Base-by-base conservation (phyloP, 2,329 filamentous ascomycete species). In the Curvularia lunata region DNA sequence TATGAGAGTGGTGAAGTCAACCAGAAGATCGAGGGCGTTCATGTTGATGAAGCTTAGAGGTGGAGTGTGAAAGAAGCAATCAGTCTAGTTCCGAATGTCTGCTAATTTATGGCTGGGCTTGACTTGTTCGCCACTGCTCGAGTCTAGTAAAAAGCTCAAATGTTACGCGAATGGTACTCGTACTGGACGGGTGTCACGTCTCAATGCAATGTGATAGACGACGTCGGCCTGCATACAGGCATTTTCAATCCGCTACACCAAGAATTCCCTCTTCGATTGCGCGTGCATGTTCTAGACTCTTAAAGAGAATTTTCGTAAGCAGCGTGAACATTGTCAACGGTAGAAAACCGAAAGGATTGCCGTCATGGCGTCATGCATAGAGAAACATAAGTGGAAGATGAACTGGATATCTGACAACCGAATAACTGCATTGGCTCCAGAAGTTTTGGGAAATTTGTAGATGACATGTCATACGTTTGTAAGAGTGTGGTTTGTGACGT, bases 1-100 rank as follows among this genome's bases (percentile, higher is more conserved):
- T 19, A 45, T 27, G 8, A 49, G 46, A 16, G 41, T n/a, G n/a
- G 56, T 48, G 41, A 67, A 68, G 21, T 68, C 64, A 43, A 63
- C 52, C 16, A 68, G 54, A 4, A 51, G 46, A 28, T 67, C 64
- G 5, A 68, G 60, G n/a, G 65, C 55, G 32, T 64, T 62, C 65
- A 68, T 68, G 1, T 16, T 53, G 42, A 19, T 10, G 10, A 16
- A 5, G 9, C 8, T 27, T 10, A 25, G 7, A 34, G 18, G 37
- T 30, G 27, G 38, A n/a, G 25, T 13, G n/a, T 9, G n/a, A 30
- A 5, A 32, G 21, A 48, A 18, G 23, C 16, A 3, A 37, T n/a
- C 5, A 18, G 9, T 25, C 9, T 2, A 12, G 30, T 19, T 9
- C 10, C 10, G 3, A 25, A 4, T 28, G 16, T 21, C n/a, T 21